Evolutionary conservation across 441 rosid genomes (phyloP).

Genomic region (Gossypium schwendimanii): DNA sequence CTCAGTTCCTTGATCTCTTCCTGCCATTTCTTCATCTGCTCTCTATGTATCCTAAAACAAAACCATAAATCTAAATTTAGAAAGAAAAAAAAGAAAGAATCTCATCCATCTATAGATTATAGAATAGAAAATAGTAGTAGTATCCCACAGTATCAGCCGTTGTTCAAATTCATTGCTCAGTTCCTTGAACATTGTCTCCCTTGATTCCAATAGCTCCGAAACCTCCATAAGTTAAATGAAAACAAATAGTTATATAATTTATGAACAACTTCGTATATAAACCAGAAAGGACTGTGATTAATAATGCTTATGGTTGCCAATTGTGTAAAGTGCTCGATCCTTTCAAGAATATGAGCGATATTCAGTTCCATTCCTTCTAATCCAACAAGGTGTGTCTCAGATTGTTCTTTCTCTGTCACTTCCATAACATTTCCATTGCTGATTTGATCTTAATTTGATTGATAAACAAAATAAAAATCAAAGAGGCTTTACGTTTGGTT

Average conservation of each 20-base stretch:
- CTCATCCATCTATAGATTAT: background rate
- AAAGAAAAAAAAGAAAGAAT: background rate
- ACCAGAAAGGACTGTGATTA: background rate
- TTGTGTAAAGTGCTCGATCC: slow-evolving; percentile 68
- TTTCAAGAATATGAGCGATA: slow-evolving; percentile 49
- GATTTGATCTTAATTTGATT: background rate
- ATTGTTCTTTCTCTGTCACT: slow-evolving; percentile 41
- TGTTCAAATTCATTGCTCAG: slow-evolving; percentile 67
- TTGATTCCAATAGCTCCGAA: slow-evolving; percentile 65
- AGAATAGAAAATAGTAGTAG: background rate
- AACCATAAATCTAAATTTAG: background rate
- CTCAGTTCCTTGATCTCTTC: slow-evolving; percentile 73
- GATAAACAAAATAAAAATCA: slow-evolving; percentile 1
- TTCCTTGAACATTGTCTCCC: slow-evolving; percentile 66
- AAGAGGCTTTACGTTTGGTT: slow-evolving; percentile 32
- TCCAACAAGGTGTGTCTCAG: slow-evolving; percentile 35
- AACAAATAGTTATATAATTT: background rate
- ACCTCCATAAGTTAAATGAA: slow-evolving; percentile 33
- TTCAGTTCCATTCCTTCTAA: slow-evolving; percentile 71
- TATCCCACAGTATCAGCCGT: slow-evolving; percentile 47
- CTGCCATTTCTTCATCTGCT: slow-evolving; percentile 75
- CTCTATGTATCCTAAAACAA: slow-evolving; percentile 59
- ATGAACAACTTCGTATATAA: background rate
- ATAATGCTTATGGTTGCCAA: slow-evolving; percentile 31
- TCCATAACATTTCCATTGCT: slow-evolving; percentile 31